Percentiles rank a stretch among this genome's conserved stretches.
phyloP scores from a whole-genome alignment of 208 protist genomes.

The Willaertia magna region DNA sequence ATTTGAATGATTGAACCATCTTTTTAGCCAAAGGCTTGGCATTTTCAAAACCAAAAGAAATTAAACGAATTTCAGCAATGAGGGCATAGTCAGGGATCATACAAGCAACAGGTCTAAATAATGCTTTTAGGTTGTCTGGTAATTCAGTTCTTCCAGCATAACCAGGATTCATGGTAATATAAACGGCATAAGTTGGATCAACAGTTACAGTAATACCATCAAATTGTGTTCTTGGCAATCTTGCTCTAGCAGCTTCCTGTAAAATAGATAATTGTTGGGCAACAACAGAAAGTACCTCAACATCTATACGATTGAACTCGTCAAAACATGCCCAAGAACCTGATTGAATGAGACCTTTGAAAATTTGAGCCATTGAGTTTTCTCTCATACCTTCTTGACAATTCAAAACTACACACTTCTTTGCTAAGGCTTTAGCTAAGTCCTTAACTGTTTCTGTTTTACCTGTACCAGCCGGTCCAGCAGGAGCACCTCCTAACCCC shows the following conservation, averaged over 20 bases:
- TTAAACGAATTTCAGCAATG: conserved; percentile 94
- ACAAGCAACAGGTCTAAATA: conserved; percentile 92
- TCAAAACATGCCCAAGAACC: conserved; percentile 96
- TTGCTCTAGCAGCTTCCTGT: conserved; percentile 73
- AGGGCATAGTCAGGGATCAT: conserved; percentile 98
- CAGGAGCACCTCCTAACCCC: conserved; percentile 80
- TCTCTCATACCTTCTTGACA: conserved; percentile 89
- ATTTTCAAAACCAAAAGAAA: conserved; percentile 93
- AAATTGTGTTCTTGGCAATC: conserved; percentile 75
- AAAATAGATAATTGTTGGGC: conserved; percentile 74
- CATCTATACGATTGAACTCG: conserved; percentile 97
- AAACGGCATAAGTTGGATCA: conserved; percentile 80
- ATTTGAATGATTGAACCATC: conserved; percentile 93
- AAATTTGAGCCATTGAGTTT: conserved; percentile 89
- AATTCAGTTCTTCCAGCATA: conserved; percentile 95
- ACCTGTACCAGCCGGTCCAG: conserved; percentile 66
- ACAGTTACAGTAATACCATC: conserved; percentile 79
- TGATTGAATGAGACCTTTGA: conserved; percentile 87
- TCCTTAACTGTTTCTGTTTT: conserved; percentile 95
- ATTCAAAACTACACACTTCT: conserved; percentile 95
- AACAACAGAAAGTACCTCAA: conserved; percentile 73
- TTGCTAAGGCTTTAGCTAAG: conserved; percentile 87
- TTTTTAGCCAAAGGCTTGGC: conserved; percentile 79
- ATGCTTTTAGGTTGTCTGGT: conserved; percentile 93
- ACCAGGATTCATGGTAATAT: conserved; percentile 97